Evolutionary conservation across 139 green algal genomes (phyloP).

Genomic region (Chlamydomonas sphaeroides): DNA sequence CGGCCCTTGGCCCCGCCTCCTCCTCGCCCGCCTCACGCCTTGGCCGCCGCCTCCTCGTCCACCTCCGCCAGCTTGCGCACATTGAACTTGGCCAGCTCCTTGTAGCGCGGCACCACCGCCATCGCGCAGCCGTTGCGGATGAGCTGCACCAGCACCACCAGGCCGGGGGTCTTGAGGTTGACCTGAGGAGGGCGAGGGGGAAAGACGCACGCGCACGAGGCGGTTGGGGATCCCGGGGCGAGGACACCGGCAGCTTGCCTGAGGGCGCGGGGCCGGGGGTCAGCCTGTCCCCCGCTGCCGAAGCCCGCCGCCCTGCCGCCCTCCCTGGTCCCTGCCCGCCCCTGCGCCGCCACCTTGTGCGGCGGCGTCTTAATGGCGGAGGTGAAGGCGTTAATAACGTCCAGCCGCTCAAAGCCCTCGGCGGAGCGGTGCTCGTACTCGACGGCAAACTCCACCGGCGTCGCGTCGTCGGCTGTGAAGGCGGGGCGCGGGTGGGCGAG

Average conservation of each 20-base stretch:
- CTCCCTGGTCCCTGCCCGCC: neutral
- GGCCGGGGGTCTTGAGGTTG: slow-evolving; percentile 51
- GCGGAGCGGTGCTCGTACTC: slow-evolving; percentile 63
- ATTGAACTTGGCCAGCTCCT: slow-evolving; percentile 55
- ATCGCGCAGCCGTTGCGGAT: slow-evolving; percentile 53
- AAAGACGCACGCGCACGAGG: too few species aligned
- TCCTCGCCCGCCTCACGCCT: slow-evolving; percentile 5
- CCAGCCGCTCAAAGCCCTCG: slow-evolving; percentile 55
- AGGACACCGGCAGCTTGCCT: neutral
- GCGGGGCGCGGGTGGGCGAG: too few species aligned
- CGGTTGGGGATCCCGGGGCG: too few species aligned
- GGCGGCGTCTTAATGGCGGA: slow-evolving; percentile 51
- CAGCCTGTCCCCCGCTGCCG: too few species aligned
- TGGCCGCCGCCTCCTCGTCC: slow-evolving; percentile 30
- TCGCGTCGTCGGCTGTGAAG: slow-evolving; percentile 40
- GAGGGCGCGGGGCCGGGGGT: too few species aligned
- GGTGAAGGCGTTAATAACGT: slow-evolving; percentile 60
- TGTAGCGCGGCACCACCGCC: slow-evolving; percentile 52
- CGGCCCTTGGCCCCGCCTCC: neutral
- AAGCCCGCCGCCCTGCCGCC: too few species aligned
- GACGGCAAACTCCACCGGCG: slow-evolving; percentile 52
- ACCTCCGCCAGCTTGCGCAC: slow-evolving; percentile 53
- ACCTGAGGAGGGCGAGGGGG: slow-evolving; percentile 45
- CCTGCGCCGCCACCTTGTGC: slow-evolving; percentile 46
- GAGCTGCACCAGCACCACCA: slow-evolving; percentile 63